These are phyloP conservation scores for Termitomyces sp. DNA, from an alignment of 768 basidiomycete genomes.

Conservation along the genomic window DNA sequence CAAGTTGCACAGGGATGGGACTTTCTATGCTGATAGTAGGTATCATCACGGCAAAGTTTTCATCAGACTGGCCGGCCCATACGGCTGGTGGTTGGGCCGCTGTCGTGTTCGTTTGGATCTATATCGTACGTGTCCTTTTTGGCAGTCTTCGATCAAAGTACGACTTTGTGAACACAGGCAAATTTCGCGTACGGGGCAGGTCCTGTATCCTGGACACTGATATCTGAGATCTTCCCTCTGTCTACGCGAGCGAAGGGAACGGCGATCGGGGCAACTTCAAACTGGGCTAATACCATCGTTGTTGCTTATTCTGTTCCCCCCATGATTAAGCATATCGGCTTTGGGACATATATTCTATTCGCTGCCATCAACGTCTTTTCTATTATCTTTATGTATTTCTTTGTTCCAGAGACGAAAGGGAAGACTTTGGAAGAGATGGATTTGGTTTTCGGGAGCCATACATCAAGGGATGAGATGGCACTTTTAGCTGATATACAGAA, in stretches of 20 bases:
- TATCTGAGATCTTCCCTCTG: constrained; percentile 37
- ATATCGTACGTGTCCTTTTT: constrained; percentile 29
- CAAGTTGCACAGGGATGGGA: constrained; percentile 29
- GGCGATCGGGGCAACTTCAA: constrained; percentile 33
- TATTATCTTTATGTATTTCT: constrained; percentile 20
- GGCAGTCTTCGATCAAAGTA: constrained; percentile 13
- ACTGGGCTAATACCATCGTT: constrained; percentile 33
- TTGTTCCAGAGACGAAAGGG: constrained; percentile 23
- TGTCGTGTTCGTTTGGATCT: constrained; percentile 32
- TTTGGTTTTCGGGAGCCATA: constrained; percentile 12
- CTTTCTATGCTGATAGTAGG: constrained; percentile 15
- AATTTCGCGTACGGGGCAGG: constrained; percentile 11
- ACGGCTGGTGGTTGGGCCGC: constrained; percentile 21
- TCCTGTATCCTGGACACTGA: constrained; percentile 21
- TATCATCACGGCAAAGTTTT: constrained; percentile 11
- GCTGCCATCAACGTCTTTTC: constrained; percentile 21
- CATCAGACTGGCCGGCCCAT: constrained; percentile 16
- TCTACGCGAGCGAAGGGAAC: constrained; percentile 34
- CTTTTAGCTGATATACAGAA: constrained; percentile 11
- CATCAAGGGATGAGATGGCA: constrained; percentile 10
- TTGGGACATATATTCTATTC: constrained; percentile 28
- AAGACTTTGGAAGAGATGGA: constrained; percentile 26
- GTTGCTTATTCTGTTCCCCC: constrained; percentile 23
- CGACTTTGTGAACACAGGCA: background rate
- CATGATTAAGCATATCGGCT: constrained; percentile 26